Evolutionary conservation across 2,329 filamentous ascomycete genomes (phyloP).

Genomic region (Colletotrichum kahawae): DNA sequence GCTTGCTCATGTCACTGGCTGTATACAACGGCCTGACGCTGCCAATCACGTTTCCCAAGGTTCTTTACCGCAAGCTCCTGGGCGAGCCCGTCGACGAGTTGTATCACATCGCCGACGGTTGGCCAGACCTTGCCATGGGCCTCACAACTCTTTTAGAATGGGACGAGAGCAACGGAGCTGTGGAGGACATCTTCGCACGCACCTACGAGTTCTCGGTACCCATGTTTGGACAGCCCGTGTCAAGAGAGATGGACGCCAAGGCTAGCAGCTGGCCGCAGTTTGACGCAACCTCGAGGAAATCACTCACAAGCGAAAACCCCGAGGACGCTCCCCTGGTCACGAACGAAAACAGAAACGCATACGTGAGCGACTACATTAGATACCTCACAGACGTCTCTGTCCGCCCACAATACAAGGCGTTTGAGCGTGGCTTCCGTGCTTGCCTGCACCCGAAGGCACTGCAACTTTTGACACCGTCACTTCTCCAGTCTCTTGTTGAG

Average conservation of each 20-base stretch:
- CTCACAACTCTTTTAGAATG: conserved; percentile 77
- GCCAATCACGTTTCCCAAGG: conserved; percentile 85
- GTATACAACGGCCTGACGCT: conserved; percentile 93
- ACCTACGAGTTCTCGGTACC: conserved; percentile 84
- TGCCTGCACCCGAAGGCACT: conserved; percentile 76
- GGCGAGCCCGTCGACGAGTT: conserved; percentile 71
- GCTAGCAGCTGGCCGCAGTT: conserved; percentile 60
- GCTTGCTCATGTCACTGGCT: conserved; percentile 85
- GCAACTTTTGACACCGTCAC: conserved; percentile 70
- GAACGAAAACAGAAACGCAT: conserved; percentile 76
- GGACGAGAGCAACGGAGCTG: conserved; percentile 74
- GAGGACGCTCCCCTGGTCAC: conserved; percentile 77
- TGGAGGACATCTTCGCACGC: conserved; percentile 81
- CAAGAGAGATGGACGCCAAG: conserved; percentile 57
- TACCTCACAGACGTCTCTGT: conserved; percentile 84
- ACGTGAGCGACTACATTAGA: conserved; percentile 82
- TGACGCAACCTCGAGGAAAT: conserved; percentile 28
- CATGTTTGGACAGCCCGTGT: conserved; percentile 61
- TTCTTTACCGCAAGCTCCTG: conserved; percentile 82
- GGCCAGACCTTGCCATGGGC: conserved; percentile 80
- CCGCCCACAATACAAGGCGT: conserved; percentile 77
- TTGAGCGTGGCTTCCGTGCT: conserved; percentile 78
- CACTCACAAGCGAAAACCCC: conserved; percentile 41
- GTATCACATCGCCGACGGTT: conserved; percentile 83
- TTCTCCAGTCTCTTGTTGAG: conserved; percentile 81